These are phyloP conservation scores for Salix purpurea DNA, from an alignment of 345 rosid genomes.

Conservation along the genomic window DNA sequence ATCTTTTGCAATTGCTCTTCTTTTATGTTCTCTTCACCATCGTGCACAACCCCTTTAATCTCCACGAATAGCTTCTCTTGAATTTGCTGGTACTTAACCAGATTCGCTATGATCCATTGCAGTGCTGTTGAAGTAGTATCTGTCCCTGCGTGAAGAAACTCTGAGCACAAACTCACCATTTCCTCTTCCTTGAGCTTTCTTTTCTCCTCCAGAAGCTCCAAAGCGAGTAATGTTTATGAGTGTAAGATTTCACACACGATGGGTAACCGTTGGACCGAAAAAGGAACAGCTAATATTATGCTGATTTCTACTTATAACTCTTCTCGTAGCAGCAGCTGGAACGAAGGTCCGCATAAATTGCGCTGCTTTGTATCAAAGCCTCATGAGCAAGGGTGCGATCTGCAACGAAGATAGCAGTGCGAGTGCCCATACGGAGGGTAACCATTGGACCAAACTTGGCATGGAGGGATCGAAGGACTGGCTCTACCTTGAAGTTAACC, in stretches of 20 bases:
- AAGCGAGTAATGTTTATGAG: neutral
- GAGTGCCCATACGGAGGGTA: neutral
- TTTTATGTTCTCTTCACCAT: neutral
- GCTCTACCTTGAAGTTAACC: neutral
- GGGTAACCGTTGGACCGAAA: neutral
- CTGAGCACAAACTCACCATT: neutral
- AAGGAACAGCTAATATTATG: neutral
- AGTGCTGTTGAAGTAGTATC: neutral
- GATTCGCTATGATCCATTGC: neutral
- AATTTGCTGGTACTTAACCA: neutral
- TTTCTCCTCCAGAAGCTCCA: neutral
- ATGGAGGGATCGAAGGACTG: neutral
- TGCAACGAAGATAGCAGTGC: neutral
- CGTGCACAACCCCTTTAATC: neutral
- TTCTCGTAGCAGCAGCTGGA: neutral
- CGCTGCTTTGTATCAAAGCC: neutral
- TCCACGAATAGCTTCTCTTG: neutral
- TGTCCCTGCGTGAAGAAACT: neutral
- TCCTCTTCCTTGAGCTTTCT: neutral
- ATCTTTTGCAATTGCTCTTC: neutral
- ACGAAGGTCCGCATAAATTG: neutral
- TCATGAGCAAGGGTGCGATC: neutral
- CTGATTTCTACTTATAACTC: neutral
- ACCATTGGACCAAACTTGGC: neutral
- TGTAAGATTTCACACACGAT: neutral